Base-by-base conservation (phyloP, 2,329 filamentous ascomycete genomes). In the Alternaria dauci region DNA sequence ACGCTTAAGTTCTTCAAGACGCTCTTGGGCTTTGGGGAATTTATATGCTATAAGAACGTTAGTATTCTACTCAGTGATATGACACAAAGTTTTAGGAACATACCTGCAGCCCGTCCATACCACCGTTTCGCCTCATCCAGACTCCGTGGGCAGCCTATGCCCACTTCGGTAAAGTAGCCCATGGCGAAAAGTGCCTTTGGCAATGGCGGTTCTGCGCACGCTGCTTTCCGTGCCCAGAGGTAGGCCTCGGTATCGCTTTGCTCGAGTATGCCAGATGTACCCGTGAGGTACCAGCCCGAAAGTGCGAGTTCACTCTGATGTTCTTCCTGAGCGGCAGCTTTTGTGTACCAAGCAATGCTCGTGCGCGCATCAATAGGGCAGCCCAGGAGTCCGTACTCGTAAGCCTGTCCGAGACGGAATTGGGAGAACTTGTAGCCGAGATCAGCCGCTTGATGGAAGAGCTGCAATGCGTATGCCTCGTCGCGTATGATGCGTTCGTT, bases 161-260 rank as follows among this genome's bases (percentile, higher is more conserved):
- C 95, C 50, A 95, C 90, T 79, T 99, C 95, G 0, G 92, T 96
- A 75, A 96, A 97, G 80, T 98, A 97, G 0, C 95, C 95, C 91
- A 99, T 97, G 0, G 94, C 95, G 80, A 97, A 98, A 81, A 98
- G 92, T 0, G 95, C 95, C 83, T 98, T 99, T 8, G 93, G 89
- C 38, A 97, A 81, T 3, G 82, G 82, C 12, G 81, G 81, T 47
- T 94, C 93, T 4, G 93, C 91, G 65, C 89, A 88, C 0, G 95
- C 95, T 2, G 95, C 94, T 80, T 97, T 98, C 23, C 94, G 86
- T 11, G 95, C 94, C 95, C 95, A 99, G 2, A 99, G 86, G 77
- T 97, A 99, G 1, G 95, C 95, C 78, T 99, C 95, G 0, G 92
- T 96, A 71, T 99, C 95, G 75, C 90, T 96, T 78, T 97, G 94